Conservation (phyloP, 2,329 filamentous ascomycete genomes). For the Alternaria panax region DNA sequence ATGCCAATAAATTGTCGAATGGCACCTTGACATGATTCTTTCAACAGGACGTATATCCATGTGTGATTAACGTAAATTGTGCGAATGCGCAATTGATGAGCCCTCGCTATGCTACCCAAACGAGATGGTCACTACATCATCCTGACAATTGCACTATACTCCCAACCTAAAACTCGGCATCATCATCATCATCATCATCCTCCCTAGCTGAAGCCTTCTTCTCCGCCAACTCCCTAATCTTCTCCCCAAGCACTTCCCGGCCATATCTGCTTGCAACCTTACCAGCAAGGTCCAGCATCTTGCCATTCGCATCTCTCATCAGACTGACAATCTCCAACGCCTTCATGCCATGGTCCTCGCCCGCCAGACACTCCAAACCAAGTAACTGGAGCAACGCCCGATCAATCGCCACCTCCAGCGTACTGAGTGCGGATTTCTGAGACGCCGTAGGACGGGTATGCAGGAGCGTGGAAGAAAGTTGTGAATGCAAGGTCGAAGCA, state of each 20-base stretch:
- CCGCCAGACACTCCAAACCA: slow-evolving; percentile 87
- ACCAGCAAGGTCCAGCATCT: slow-evolving; percentile 88
- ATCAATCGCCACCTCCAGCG: slow-evolving; percentile 84
- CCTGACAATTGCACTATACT: not conserved
- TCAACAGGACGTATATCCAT: accelerated
- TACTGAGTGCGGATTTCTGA: slow-evolving; percentile 72
- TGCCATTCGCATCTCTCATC: slow-evolving; percentile 82
- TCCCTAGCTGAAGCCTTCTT: slow-evolving; percentile 65
- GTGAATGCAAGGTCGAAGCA: slow-evolving; percentile 72
- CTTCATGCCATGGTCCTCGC: slow-evolving; percentile 93
- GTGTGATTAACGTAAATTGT: not conserved
- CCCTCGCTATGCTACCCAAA: not conserved
- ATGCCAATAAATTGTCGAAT: slow-evolving; percentile 34
- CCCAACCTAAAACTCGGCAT: slow-evolving; percentile 12
- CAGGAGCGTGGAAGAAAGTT: slow-evolving; percentile 77
- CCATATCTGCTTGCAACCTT: slow-evolving; percentile 91
- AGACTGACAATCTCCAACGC: slow-evolving; percentile 88
- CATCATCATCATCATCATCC: slow-evolving; percentile 37
- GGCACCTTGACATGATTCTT: slow-evolving; percentile 7
- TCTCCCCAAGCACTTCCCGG: slow-evolving; percentile 79
- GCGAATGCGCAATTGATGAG: not conserved
- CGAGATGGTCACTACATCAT: not conserved
- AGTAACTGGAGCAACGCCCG: slow-evolving; percentile 89
- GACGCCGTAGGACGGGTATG: slow-evolving; percentile 69
- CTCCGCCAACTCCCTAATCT: slow-evolving; percentile 88